phyloP scores from a whole-genome alignment of 1,284 basidiomycete genomes.

The Xerocomus amazonicus region DNA sequence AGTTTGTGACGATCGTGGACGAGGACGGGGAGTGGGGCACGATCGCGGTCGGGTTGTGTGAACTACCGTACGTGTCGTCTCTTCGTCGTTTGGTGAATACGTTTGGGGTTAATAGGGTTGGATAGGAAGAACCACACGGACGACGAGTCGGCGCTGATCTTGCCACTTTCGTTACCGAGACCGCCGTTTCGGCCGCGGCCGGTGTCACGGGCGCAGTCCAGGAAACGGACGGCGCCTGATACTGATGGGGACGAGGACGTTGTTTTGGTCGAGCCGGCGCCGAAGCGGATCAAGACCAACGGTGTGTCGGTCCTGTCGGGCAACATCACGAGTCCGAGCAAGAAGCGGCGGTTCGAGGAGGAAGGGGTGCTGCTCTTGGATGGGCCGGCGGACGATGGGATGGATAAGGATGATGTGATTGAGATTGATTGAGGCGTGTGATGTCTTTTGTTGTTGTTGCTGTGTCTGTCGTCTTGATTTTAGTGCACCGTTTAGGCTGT shows the following conservation, averaged over 20 bases:
- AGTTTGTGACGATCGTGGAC: slow-evolving; percentile 84
- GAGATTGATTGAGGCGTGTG: slow-evolving; percentile 44
- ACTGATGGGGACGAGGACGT: slow-evolving; percentile 39
- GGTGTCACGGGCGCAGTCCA: slow-evolving; percentile 38
- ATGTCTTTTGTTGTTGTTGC: neutral
- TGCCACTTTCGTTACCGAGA: slow-evolving; percentile 59
- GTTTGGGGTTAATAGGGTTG: neutral
- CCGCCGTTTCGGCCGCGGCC: slow-evolving; percentile 45
- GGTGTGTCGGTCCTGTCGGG: slow-evolving; percentile 10
- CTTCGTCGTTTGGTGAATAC: neutral
- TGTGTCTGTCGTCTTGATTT: neutral
- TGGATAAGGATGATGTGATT: slow-evolving; percentile 53
- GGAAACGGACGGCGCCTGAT: slow-evolving; percentile 57
- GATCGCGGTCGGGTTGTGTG: slow-evolving; percentile 68
- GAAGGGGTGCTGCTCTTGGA: slow-evolving; percentile 70
- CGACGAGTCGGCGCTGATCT: slow-evolving; percentile 50
- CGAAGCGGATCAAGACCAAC: slow-evolving; percentile 48
- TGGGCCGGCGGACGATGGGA: slow-evolving; percentile 43
- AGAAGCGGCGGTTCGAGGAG: slow-evolving; percentile 61
- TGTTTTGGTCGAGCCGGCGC: slow-evolving; percentile 47
- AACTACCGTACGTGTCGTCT: slow-evolving; percentile 61
- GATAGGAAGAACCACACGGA: slow-evolving; percentile 49
- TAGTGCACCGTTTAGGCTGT: no score
- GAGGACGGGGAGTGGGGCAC: slow-evolving; percentile 80
- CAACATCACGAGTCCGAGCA: slow-evolving; percentile 47